These are phyloP conservation scores for Podaxis carcinomalis DNA, from an alignment of 768 basidiomycete species.

Conservation along the genomic window DNA sequence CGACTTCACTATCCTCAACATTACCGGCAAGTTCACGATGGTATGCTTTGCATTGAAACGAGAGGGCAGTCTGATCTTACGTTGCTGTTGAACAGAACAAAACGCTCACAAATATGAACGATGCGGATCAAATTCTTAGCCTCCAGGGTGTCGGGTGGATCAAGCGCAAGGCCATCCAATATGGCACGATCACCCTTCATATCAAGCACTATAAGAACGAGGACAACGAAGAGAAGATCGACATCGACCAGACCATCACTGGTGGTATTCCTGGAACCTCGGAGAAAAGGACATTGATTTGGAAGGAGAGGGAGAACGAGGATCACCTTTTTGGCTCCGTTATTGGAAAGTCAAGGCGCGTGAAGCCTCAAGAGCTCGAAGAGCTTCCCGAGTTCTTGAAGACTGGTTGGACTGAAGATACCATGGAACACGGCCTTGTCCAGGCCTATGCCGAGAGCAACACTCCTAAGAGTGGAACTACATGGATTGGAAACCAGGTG, in stretches of 20 bases:
- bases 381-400: constrained; percentile 33
- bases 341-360: constrained; percentile 48
- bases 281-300: constrained; percentile 56
- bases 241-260: constrained; percentile 60
- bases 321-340: constrained; percentile 63
- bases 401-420: constrained; percentile 37
- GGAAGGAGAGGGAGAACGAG: constrained; percentile 46
- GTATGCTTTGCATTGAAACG: constrained; percentile 29
- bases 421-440: constrained; percentile 38
- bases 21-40: constrained; percentile 61
- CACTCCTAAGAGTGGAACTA: constrained; percentile 52
- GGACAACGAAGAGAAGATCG: constrained; percentile 56
- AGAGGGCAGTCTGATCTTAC: background rate
- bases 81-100: constrained; percentile 49
- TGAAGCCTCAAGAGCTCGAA: constrained; percentile 41
- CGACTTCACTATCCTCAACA: constrained; percentile 52
- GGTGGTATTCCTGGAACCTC: constrained; percentile 55
- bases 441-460: constrained; percentile 53
- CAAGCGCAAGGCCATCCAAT: constrained; percentile 55
- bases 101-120: constrained; percentile 46
- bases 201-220: constrained; percentile 66
- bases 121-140: constrained; percentile 55
- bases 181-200: constrained; percentile 53
- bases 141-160: constrained; percentile 75
- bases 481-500: constrained; percentile 68